phyloP scores from a whole-genome alignment of 495 filamentous ascomycete species.

The Hypoxylon rickii region DNA sequence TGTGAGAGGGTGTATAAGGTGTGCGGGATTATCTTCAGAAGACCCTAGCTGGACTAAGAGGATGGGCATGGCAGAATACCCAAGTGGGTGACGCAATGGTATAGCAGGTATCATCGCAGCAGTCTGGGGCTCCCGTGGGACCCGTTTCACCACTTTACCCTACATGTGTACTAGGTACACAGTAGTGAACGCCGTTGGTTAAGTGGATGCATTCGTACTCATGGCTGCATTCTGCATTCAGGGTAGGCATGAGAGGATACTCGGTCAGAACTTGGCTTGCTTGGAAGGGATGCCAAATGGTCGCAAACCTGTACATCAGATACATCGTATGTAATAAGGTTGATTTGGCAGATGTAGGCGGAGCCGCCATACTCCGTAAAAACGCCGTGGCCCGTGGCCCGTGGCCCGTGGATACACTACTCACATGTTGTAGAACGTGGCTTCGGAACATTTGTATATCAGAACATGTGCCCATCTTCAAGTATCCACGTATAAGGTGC shows the following conservation, averaged over 20 bases:
- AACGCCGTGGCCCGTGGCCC: too few species aligned
- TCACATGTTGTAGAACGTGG: too few species aligned
- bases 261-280: not conserved
- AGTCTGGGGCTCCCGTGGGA: not conserved
- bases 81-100: slow-evolving; percentile 9
- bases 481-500: too few species aligned
- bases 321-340: not conserved
- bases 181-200: too few species aligned
- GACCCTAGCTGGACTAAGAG: not conserved
- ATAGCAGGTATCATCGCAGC: slow-evolving; percentile 9
- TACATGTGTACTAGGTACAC: too few species aligned
- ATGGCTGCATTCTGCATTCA: too few species aligned
- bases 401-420: too few species aligned
- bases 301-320: too few species aligned
- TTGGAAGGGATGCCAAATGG: not conserved
- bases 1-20: slow-evolving; percentile 3
- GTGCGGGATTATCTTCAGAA: slow-evolving; percentile 29
- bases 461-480: too few species aligned
- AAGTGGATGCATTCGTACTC: not conserved
- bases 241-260: not conserved
- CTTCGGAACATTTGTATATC: too few species aligned
- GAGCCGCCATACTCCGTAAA: slow-evolving; percentile 7
- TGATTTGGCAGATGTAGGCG: slow-evolving; percentile 9
- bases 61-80: not conserved
- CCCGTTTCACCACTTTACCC: not conserved